Evolutionary conservation across 352 stramenopile species (phyloP), one percentile per base, ranked within the genome.

Genomic region (Phytophthora idaei): DNA sequence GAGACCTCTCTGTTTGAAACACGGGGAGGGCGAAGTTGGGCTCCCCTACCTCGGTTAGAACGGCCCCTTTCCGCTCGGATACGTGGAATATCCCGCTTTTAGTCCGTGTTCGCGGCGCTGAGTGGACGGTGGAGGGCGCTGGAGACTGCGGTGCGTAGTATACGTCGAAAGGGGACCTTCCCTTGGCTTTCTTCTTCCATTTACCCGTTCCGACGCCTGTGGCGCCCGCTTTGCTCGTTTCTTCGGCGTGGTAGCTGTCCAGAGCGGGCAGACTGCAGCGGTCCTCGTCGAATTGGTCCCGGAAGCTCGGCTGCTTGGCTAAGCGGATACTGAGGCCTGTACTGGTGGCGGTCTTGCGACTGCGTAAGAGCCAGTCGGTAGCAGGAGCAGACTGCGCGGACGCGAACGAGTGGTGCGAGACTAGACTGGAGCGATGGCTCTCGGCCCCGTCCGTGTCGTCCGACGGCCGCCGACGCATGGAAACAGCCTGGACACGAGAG

Each of bases 31-130:
- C 71, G 49, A 85, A 83, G 31, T 50, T 68, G 3, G 69, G 59
- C 8, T 78, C 79, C 2, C 76, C 80, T 4, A 92, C 81, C 49
- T 92, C 84, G 0, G 84, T 92, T 21, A 92, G 55, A 8, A 92
- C 75, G 5, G 79, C 72, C 21, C 73, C 77, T 68, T 74, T 88
- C 50, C 42, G 67, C 54, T 76, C 76, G 1, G 67, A 76, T 17
- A 77, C 61, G 32, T 60, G 31, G 3, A 70, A 73, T 17, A 77
- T 51, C 2, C 64, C 48, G 29, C 70, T 78, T 49, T 52, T 69
- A 46, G 64, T 65, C 5, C 47, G 54, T 28, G 61, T 61, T 42
- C 53, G 44, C 17, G 64, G 61, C 31, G 39, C 54, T 1, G 69
- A 76, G 21, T 61, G 54, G 3, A 67, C 59, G 1, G 37, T 77